A percentile compares a stretch with the other conserved stretches of the same genome.
These are phyloP conservation scores for Cyclostephanos invisitatus DNA, from an alignment of 108 stramenopile genomes.

Conservation along the genomic window DNA sequence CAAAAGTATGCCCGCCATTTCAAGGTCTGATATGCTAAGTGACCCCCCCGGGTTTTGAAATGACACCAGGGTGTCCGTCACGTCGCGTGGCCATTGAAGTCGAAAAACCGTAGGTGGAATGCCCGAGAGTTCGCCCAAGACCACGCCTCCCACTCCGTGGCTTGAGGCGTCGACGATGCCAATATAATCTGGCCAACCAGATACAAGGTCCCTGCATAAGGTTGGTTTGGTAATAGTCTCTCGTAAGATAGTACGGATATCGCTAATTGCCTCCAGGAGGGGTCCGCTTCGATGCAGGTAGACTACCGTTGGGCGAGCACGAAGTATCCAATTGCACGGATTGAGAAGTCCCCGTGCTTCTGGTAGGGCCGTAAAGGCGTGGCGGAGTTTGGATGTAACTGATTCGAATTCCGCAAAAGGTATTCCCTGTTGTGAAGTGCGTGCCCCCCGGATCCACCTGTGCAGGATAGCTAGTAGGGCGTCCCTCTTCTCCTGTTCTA, in stretches of 20 bases:
- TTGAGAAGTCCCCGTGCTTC: conserved; percentile 5
- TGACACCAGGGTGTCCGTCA: conserved; percentile 23
- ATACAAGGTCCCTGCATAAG: conserved; percentile 8
- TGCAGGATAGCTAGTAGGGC: not conserved
- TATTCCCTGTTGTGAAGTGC: not conserved
- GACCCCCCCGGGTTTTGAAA: not conserved
- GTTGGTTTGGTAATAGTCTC: not conserved
- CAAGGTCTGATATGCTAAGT: conserved; percentile 22
- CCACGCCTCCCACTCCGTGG: conserved; percentile 22
- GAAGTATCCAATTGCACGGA: not conserved
- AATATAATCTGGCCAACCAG: conserved; percentile 11
- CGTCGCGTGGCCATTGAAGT: conserved; percentile 15
- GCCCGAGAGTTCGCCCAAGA: not conserved
- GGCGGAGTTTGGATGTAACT: not conserved
- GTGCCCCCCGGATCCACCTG: not conserved
- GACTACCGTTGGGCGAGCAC: not conserved
- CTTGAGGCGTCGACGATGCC: conserved; percentile 11
- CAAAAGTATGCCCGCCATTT: conserved; percentile 27
- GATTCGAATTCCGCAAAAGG: conserved; percentile 11
- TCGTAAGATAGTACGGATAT: not conserved
- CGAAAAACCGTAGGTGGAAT: not conserved
- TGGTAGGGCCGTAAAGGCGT: conserved; percentile 8
- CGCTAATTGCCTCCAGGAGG: not conserved
- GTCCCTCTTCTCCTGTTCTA: not conserved
- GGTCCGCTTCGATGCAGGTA: not conserved